Base-by-base conservation (phyloP, 2,329 filamentous ascomycete species). In the Colletotrichum navitas region DNA sequence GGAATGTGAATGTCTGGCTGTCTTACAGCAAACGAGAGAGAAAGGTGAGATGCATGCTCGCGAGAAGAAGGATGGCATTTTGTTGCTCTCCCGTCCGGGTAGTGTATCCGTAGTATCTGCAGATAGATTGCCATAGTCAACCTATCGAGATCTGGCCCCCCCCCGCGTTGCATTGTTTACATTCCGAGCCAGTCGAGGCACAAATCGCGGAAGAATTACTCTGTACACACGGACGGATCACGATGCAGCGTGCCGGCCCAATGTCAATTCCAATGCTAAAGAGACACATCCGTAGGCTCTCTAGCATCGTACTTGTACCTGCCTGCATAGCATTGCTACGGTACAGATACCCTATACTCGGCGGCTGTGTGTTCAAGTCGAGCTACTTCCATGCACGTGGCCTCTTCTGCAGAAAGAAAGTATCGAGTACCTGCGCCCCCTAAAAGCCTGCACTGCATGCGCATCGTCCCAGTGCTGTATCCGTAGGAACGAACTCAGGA, bases 141-240 rank as follows among this genome's bases (percentile, higher is more conserved):
- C 54, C 36, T 21, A 34, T 59, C 32, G 41, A 54, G 41, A n/a
- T 34, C 11, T 24, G 11, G 18, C 6, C 49, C 16, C 16, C 29
- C 55, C 55, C 66, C 21, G 63, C 55, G 55, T 69, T 16, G 63
- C 63, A 69, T 54, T 58, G 29, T 59, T 58, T 39, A 36, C 29
- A 18, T 39, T 24, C 3, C 24, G 41, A 4, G 18, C 51, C 26
- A 11, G 26, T 10, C 26, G n/a, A 55, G n/a, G 11, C 47, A 34
- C 7, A 21, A 16, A 21, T 21, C 12, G 24, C 34, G 8, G 34
- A 36, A 11, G 11, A 36, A 11, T n/a, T n/a, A n/a, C n/a, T n/a
- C n/a, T n/a, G n/a, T 36, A 36, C 10, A 36, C 34, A 8, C 39
- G 14, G 14, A 43, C 21, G 8, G 21, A n/a, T 43, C 12, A 21